Conservation (phyloP, 352 stramenopile species). For the Phytopythium oedochilum region DNA sequence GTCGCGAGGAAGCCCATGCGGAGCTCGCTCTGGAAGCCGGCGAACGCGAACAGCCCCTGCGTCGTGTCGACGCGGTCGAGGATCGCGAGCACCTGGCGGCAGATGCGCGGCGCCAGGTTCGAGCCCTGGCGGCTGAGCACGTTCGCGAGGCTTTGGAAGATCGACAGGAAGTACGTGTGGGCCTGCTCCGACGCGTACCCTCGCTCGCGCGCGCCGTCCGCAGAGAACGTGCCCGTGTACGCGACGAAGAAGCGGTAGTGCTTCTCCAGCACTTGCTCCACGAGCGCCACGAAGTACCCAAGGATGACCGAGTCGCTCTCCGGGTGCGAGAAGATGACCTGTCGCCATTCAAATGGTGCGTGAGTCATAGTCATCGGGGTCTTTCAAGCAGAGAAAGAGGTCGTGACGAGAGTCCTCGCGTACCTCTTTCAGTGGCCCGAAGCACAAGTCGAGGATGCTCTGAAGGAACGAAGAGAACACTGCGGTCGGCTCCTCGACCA, state of each 20-base stretch:
- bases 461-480: conserved; percentile 71
- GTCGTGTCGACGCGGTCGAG: conserved; percentile 64
- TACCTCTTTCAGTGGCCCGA: conserved; percentile 76
- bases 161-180: conserved; percentile 68
- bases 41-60: conserved; percentile 63
- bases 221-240: conserved; percentile 32
- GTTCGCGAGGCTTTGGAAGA: conserved; percentile 69
- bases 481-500: conserved; percentile 70
- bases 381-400: too few relatives aligned
- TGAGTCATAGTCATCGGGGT: neutral
- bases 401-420: neutral
- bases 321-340: conserved; percentile 68
- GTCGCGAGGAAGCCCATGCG: conserved; percentile 74
- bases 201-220: conserved; percentile 48
- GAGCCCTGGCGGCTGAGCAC: conserved; percentile 51
- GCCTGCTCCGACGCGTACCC: conserved; percentile 58
- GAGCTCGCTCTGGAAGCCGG: conserved; percentile 67
- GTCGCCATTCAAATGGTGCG: neutral
- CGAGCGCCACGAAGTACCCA: conserved; percentile 61
- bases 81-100: conserved; percentile 63
- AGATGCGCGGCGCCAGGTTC: conserved; percentile 54
- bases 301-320: conserved; percentile 69
- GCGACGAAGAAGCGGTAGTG: conserved; percentile 81
- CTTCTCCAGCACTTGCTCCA: conserved; percentile 76
- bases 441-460: conserved; percentile 76